Percentiles rank a stretch among this genome's conserved stretches.
phyloP scores from a whole-genome alignment of 495 filamentous ascomycete genomes.

The Talaromyces stipitatus region DNA sequence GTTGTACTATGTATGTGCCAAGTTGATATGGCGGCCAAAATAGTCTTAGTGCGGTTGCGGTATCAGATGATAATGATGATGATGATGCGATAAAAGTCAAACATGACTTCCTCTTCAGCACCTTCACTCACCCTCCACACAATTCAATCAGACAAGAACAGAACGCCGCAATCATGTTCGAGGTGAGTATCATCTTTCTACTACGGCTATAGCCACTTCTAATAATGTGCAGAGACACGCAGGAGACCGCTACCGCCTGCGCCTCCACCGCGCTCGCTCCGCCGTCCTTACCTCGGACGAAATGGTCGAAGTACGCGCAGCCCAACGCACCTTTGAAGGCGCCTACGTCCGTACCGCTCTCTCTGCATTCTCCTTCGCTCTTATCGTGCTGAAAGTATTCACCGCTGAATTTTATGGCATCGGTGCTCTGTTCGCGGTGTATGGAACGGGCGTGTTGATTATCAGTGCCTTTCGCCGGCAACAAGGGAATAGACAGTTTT shows the following conservation, averaged over 20 bases:
- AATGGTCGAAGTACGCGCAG: slow-evolving; percentile 87
- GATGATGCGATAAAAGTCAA: background rate
- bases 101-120: background rate
- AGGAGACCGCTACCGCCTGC: slow-evolving; percentile 48
- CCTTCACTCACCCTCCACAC: background rate
- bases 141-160: background rate
- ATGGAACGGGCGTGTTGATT: slow-evolving; percentile 75
- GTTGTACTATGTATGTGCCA: background rate
- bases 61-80: background rate
- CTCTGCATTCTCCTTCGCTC: slow-evolving; percentile 87
- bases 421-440: slow-evolving; percentile 84
- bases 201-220: background rate
- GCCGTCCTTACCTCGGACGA: slow-evolving; percentile 76
- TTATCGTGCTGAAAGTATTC: slow-evolving; percentile 94
- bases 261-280: slow-evolving; percentile 76
- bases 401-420: slow-evolving; percentile 91
- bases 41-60: background rate
- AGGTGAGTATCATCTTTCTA: background rate
- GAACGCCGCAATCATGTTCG: background rate
- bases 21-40: background rate
- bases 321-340: slow-evolving; percentile 94
- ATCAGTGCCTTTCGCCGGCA: slow-evolving; percentile 75
- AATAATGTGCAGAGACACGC: slow-evolving; percentile 30
- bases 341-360: slow-evolving; percentile 94
- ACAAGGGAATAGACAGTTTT: slow-evolving; percentile 90